These are phyloP conservation scores for Fonsecaea monophora DNA, from an alignment of 2,329 filamentous ascomycete species.

Conservation along the genomic window DNA sequence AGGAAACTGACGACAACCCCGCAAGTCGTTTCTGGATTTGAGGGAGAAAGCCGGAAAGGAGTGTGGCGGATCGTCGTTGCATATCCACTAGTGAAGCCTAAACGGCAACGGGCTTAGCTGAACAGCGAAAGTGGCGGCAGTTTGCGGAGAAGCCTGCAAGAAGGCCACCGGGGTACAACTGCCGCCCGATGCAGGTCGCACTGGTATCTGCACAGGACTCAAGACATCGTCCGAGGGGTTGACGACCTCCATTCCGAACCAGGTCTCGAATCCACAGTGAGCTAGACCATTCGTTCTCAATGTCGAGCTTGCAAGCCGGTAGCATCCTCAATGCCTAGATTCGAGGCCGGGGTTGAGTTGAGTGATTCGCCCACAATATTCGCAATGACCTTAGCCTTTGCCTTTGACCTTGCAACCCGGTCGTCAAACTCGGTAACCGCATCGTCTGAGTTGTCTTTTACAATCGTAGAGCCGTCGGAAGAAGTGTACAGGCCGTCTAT, in stretches of 20 bases:
- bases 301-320: constrained; percentile 47
- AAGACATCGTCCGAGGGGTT: background rate
- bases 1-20: constrained; percentile 1
- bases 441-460: constrained; percentile 84
- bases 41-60: constrained; percentile 4
- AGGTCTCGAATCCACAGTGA: background rate
- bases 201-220: background rate
- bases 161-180: constrained; percentile 1
- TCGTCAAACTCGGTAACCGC: constrained; percentile 92
- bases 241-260: background rate
- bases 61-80: constrained; percentile 19
- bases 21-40: constrained; percentile 5
- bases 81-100: constrained; percentile 3
- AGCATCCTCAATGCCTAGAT: constrained; percentile 41
- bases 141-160: constrained; percentile 30
- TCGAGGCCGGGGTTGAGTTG: constrained; percentile 33
- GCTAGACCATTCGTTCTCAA: constrained; percentile 54
- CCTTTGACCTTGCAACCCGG: constrained; percentile 78
- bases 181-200: constrained; percentile 9
- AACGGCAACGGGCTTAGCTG: constrained; percentile 20
- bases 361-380: constrained; percentile 65
- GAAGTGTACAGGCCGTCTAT: constrained; percentile 76
- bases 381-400: constrained; percentile 85
- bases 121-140: background rate
- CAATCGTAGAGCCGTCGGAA: constrained; percentile 77